Conservation (phyloP, 306 rosid species). For the Luffa aegyptiaca region DNA sequence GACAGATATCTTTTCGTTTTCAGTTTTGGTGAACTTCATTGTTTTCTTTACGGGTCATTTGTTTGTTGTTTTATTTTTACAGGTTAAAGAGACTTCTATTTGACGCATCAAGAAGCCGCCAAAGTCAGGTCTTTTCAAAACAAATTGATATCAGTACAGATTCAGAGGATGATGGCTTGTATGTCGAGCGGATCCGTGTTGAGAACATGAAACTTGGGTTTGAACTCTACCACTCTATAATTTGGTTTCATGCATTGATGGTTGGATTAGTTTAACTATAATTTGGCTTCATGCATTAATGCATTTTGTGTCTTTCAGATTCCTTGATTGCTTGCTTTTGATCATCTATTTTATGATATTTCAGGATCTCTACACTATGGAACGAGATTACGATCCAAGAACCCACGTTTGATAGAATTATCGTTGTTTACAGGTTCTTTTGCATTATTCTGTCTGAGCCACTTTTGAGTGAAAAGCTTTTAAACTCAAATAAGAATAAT, state of each 20-base stretch:
- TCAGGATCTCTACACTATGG: constrained; percentile 43
- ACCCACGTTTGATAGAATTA: constrained; percentile 95
- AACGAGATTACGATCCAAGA: constrained; percentile 74
- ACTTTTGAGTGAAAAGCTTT: neutral
- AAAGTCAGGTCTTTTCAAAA: constrained; percentile 31
- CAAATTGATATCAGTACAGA: constrained; percentile 32
- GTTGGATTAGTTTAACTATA: neutral
- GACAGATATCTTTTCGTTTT: neutral
- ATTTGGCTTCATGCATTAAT: neutral
- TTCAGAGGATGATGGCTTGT: constrained; percentile 30
- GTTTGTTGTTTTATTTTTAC: constrained; percentile 17
- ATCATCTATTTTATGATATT: constrained; percentile 19
- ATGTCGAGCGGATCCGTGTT: constrained; percentile 72
- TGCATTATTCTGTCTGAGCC: neutral
- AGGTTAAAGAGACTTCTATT: constrained; percentile 54
- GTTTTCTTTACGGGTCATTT: neutral
- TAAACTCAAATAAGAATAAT: neutral
- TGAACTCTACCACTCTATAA: neutral
- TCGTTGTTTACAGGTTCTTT: constrained; percentile 78
- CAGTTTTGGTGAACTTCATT: neutral
- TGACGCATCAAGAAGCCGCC: constrained; percentile 27
- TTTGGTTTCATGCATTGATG: neutral
- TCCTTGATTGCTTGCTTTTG: constrained; percentile 4
- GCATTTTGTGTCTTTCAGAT: neutral
- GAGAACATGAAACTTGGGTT: constrained; percentile 75